Evolutionary conservation across 768 basidiomycete species (phyloP).

Genomic region (Tulasnella sp.): DNA sequence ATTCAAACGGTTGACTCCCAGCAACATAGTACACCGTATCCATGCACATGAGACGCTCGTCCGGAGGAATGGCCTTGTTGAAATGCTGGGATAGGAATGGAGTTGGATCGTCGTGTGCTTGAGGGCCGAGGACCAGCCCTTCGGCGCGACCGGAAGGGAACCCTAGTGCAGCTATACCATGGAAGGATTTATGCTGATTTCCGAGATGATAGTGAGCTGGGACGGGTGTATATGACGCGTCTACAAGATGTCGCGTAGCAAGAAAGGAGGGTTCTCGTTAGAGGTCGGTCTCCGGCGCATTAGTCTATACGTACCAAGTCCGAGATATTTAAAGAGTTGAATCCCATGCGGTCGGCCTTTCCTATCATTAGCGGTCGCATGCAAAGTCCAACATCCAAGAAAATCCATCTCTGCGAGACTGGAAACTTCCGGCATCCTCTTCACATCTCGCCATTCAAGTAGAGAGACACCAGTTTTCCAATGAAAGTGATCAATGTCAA

Average conservation of each 20-base stretch:
- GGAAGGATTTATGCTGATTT: neutral
- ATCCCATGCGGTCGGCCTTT: neutral
- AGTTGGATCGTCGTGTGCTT: neutral
- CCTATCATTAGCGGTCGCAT: neutral
- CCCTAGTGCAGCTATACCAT: conserved; percentile 4
- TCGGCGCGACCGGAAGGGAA: conserved; percentile 5
- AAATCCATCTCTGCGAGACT: neutral
- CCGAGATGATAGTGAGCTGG: neutral
- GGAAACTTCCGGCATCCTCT: neutral
- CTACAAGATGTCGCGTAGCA: neutral
- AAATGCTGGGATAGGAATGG: neutral
- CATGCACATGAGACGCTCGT: conserved; percentile 14
- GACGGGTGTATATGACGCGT: conserved; percentile 5
- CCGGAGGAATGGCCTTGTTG: neutral
- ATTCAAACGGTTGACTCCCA: neutral
- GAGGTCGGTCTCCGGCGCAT: neutral
- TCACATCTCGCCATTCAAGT: conserved; percentile 15
- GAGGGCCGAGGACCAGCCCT: neutral
- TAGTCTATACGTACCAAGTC: neutral
- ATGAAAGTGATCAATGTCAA: neutral
- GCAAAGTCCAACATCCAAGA: conserved; percentile 1
- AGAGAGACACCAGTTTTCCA: neutral
- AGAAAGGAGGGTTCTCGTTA: neutral
- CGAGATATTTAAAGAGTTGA: neutral
- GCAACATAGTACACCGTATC: conserved; percentile 10